A percentile compares a stretch with the other conserved stretches of the same genome.
phyloP scores from a whole-genome alignment of 2,329 filamentous ascomycete genomes.

The Aspergillus uvarum region DNA sequence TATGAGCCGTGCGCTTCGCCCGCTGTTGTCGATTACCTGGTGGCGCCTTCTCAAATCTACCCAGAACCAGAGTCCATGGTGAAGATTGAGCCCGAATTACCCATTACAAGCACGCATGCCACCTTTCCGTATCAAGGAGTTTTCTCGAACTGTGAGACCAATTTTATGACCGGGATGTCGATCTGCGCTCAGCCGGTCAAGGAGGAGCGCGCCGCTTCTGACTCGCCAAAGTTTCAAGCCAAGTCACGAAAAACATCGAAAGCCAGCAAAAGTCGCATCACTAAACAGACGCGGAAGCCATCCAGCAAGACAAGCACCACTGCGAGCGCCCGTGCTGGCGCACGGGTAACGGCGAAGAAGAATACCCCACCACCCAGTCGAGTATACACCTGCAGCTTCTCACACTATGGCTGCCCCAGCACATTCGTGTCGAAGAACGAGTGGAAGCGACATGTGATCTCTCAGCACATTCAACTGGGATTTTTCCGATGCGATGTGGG shows the following conservation, averaged over 20 bases:
- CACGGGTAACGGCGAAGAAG: conserved; percentile 11
- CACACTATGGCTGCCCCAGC: conserved; percentile 70
- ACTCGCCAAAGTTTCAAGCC: neutral
- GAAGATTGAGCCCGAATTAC: conserved; percentile 12
- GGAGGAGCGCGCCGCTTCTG: neutral
- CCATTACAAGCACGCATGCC: neutral
- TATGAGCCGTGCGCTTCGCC: conserved; percentile 20
- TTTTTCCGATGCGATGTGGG: conserved; percentile 76
- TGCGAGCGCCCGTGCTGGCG: conserved; percentile 8
- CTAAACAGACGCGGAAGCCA: conserved; percentile 3
- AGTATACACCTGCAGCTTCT: conserved; percentile 72
- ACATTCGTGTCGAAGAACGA: conserved; percentile 84
- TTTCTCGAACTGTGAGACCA: neutral
- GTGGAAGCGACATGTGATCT: conserved; percentile 86
- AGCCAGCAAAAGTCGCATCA: neutral
- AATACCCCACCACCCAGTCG: conserved; percentile 5
- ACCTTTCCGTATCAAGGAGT: neutral
- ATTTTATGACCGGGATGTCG: neutral
- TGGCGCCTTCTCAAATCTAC: conserved; percentile 15
- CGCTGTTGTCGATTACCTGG: conserved; percentile 10
- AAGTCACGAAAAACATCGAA: neutral
- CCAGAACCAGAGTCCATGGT: conserved; percentile 22
- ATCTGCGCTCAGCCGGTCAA: neutral
- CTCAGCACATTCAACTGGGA: conserved; percentile 72
- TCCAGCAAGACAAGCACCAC: conserved; percentile 11